phyloP scores from a whole-genome alignment of 768 basidiomycete species.

The Cantharellus cinnabarinus region DNA sequence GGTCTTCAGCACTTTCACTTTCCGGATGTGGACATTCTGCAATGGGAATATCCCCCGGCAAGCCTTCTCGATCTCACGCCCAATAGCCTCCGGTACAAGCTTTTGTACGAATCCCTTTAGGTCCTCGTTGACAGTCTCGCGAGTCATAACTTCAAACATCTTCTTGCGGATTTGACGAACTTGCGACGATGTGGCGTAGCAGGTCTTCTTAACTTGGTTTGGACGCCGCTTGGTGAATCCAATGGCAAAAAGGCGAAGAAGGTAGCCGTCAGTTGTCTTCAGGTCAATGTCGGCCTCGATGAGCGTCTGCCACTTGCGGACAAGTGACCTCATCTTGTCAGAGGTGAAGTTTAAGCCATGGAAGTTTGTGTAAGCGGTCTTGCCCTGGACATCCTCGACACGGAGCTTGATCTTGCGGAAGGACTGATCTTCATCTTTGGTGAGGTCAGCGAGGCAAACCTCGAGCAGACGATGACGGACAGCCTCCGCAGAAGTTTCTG shows the following conservation, averaged over 20 bases:
- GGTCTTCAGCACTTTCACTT: constrained; percentile 96
- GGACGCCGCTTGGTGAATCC: constrained; percentile 97
- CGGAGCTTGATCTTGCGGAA: constrained; percentile 99
- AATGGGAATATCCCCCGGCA: constrained; percentile 91
- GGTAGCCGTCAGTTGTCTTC: constrained; percentile 98
- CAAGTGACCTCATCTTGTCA: constrained; percentile 98
- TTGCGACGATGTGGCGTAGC: constrained; percentile 89
- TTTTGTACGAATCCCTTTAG: constrained; percentile 97
- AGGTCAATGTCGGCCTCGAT: constrained; percentile 98
- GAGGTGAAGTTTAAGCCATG: constrained; percentile 99
- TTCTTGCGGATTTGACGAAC: constrained; percentile 95
- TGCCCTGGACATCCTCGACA: constrained; percentile 90
- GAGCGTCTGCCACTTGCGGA: constrained; percentile 99
- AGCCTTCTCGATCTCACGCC: constrained; percentile 98
- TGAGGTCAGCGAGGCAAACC: constrained; percentile 88
- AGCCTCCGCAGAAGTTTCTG: constrained; percentile 98
- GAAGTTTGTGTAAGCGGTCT: constrained; percentile 99
- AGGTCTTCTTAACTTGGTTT: constrained; percentile 95
- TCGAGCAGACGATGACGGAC: constrained; percentile 93
- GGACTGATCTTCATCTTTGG: constrained; percentile 98
- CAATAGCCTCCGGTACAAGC: constrained; percentile 97
- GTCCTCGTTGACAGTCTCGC: constrained; percentile 88
- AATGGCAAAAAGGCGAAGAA: constrained; percentile 95
- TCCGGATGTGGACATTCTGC: constrained; percentile 97
- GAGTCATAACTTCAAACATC: constrained; percentile 98